Base-by-base conservation (phyloP, 805 yeast species). In the Suhomyces sp. region DNA sequence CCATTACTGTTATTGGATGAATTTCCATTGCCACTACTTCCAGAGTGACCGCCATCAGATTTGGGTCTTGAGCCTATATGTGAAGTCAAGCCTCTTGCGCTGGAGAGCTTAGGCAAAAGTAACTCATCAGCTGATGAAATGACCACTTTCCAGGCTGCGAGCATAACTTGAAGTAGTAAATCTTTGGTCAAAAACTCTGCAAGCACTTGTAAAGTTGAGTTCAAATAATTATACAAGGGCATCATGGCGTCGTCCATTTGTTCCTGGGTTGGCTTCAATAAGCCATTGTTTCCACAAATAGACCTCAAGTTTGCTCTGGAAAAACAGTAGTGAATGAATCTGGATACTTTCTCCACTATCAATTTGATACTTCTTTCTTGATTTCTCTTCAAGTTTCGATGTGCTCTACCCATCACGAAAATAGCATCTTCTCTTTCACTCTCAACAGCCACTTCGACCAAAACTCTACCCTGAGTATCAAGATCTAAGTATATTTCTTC, bases 131-230 rank as follows among this genome's bases (percentile, higher is more conserved):
- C 87, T 23, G 84, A 77, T 2, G 74, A 69, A 6, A 93, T 73
- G 1, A 90, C 83, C 10, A 83, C 84, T n/a, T 73, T 71, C 98
- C 98, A 93, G 0, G 93, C 82, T 49, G 85, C 86, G 1, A 86
- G 62, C 88, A 90, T 87, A 0, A 89, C 88, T 57, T 82, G 80
- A 49, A 80, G 64, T 15, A 87, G 68, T 33, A 87, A 68, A 1
- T 78, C 83, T 17, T 77, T 72, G 0, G 89, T 80, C 41, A 90
- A 67, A 38, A 73, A 77, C 9, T 79, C 71, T 0, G 90, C 90
- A 41, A 90, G 69, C 1, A 86, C 84, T 50, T 78, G 78, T 46
- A 90, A 74, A 60, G 87, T 89, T 47, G 82, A 74, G 60, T 88
- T 87, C 63, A 90, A 71, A 60, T 87, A 88, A 55, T 87, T 87